A percentile compares a stretch with the other conserved stretches of the same genome.
Evolutionary conservation across 257 asterid species (phyloP).

Genomic region (Ballota nigra): DNA sequence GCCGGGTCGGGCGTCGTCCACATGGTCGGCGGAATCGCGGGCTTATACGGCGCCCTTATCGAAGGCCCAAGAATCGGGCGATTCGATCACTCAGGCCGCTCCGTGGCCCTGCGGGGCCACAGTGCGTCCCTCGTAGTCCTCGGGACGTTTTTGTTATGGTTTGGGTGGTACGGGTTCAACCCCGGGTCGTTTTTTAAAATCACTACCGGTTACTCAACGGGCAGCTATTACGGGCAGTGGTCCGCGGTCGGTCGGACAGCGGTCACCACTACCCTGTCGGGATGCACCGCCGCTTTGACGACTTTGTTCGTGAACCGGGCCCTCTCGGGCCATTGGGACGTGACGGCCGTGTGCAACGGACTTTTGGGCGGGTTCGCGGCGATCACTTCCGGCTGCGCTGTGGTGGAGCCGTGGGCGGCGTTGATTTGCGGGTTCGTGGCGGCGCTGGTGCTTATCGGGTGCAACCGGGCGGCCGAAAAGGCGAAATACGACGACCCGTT

Average conservation of each 20-base stretch:
- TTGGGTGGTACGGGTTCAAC: constrained; percentile 55
- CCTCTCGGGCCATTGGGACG: constrained; percentile 43
- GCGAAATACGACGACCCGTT: constrained; percentile 46
- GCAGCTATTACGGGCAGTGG: constrained; percentile 51
- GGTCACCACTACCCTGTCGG: constrained; percentile 48
- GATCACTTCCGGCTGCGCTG: constrained; percentile 48
- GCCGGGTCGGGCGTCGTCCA: constrained; percentile 57
- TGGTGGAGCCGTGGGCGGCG: constrained; percentile 58
- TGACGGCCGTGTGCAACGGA: constrained; percentile 51
- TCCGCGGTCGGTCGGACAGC: constrained; percentile 52
- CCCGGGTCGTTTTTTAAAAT: constrained; percentile 44
- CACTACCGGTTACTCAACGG: constrained; percentile 27
- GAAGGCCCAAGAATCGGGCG: constrained; percentile 56
- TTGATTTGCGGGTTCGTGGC: constrained; percentile 50
- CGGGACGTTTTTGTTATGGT: constrained; percentile 46
- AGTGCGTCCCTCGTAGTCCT: constrained; percentile 46
- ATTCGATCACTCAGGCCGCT: constrained; percentile 36
- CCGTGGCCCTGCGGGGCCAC: constrained; percentile 38
- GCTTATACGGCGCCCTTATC: constrained; percentile 38
- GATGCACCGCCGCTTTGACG: constrained; percentile 52
- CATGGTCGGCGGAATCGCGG: constrained; percentile 47
- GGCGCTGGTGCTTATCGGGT: constrained; percentile 46
- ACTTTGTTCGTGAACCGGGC: constrained; percentile 43
- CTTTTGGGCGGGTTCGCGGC: constrained; percentile 53
- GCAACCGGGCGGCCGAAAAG: constrained; percentile 39